Evolutionary conservation across 2,329 filamentous ascomycete species (phyloP), one percentile per base, ranked within the genome.

Genomic region (Basipetospora chlamydospora): DNA sequence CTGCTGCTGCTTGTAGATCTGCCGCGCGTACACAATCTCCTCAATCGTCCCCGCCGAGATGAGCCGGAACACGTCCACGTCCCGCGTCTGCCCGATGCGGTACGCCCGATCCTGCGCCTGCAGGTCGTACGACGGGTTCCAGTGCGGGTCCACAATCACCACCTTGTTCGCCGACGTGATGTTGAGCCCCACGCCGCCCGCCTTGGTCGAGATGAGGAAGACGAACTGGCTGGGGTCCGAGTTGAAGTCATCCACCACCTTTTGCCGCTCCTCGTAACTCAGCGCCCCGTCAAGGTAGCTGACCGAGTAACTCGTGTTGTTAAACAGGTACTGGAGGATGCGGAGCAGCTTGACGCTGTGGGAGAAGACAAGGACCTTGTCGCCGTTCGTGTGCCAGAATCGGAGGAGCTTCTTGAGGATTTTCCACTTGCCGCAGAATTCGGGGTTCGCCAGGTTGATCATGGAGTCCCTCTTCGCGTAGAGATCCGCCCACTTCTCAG

Each of bases 1-100:
- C 59, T 96, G 90, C 50, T 98, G 90, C 52, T 98, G 90, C 56
- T 98, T 98, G 67, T 98, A 98, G 26, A 98, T 90, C 49, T 98
- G 90, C 6, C 90, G 73, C 0, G 88, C 90, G 49, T 98, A 98
- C 6, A 96, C 85, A 37, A 95, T 90, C 55, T 98, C 90, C 52
- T 98, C 90, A 12, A 98, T 85, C 0, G 90, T 96, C 1, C 90
- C 90, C 1, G 83, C 77, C 2, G 82, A 88, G 13, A 98, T 76
- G 2, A 98, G 71, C 4, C 90, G 77, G 53, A 94, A 96, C 1
- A 96, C 88, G 52, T 98, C 90, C 0, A 98, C 90, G 49, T 96
- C 85, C 15, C 90, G 71, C 0, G 73, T 76, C 56, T 98, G 90
- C 0, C 90, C 90, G 43, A 98, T 96, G 35, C 90, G 79, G 53